These are phyloP conservation scores for Blyttiomyces sp. DNA, from an alignment of 371 early-diverging fungal genomes.

Conservation along the genomic window DNA sequence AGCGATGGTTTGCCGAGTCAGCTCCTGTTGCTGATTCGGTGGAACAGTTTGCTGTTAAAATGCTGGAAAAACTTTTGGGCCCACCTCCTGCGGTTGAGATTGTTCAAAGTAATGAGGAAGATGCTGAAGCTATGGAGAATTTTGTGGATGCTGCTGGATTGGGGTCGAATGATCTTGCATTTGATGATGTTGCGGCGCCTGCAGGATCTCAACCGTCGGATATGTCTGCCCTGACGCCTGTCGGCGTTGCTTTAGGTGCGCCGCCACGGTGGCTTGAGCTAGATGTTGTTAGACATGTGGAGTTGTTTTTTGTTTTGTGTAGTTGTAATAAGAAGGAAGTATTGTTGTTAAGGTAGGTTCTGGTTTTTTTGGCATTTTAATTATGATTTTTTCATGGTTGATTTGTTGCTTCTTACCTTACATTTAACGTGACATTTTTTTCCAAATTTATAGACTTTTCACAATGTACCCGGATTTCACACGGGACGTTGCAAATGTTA, in stretches of 20 bases:
- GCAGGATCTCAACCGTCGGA: too few relatives aligned
- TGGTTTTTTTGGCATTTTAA: too few relatives aligned
- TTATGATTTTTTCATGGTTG: too few relatives aligned
- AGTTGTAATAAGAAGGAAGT: constrained; percentile 44
- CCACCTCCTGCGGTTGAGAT: constrained; percentile 18
- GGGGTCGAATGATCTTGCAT: background rate
- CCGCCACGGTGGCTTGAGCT: constrained; percentile 31
- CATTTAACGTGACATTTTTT: too few relatives aligned
- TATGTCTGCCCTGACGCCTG: background rate
- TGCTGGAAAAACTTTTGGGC: constrained; percentile 39
- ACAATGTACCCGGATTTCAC: constrained; percentile 47
- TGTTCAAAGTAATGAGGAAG: constrained; percentile 1
- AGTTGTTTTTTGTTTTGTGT: constrained; percentile 46
- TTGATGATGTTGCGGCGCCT: background rate
- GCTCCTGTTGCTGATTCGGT: constrained; percentile 49
- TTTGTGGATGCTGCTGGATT: background rate
- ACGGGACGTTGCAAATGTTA: constrained; percentile 54
- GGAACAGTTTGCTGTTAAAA: constrained; percentile 50
- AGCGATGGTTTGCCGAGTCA: constrained; percentile 58
- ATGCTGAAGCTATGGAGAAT: too few relatives aligned
- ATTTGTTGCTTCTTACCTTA: too few relatives aligned
- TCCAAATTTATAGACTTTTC: constrained; percentile 49
- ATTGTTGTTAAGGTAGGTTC: constrained; percentile 31
- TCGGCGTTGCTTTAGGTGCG: background rate
- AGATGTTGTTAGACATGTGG: constrained; percentile 40